These are phyloP conservation scores for Phaeosphaeria sp. DNA, from an alignment of 2,329 filamentous ascomycete genomes.

Conservation along the genomic window DNA sequence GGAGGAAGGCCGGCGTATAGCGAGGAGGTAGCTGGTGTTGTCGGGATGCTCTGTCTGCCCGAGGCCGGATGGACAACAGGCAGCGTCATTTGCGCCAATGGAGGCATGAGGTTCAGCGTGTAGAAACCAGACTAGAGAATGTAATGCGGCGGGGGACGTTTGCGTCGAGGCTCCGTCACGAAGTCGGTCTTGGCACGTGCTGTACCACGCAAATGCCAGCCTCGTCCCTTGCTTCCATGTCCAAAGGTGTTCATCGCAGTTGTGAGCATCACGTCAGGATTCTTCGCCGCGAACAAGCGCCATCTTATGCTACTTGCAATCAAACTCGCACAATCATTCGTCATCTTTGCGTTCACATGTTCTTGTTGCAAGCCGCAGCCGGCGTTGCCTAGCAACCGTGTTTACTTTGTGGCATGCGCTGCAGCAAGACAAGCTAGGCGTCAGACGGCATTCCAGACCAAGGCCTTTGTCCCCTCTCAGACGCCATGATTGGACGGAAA, in stretches of 20 bases:
- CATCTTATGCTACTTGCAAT: background rate
- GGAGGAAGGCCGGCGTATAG: constrained; percentile 68
- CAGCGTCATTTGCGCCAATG: constrained; percentile 80
- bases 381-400: constrained; percentile 14
- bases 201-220: constrained; percentile 1
- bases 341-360: constrained; percentile 2
- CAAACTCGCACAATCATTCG: background rate
- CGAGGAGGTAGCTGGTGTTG: constrained; percentile 75
- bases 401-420: constrained; percentile 16
- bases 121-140: constrained; percentile 8
- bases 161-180: background rate
- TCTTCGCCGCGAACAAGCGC: background rate
- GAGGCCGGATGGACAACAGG: constrained; percentile 82
- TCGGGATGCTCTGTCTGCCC: constrained; percentile 75
- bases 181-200: constrained; percentile 3
- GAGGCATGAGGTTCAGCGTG: constrained; percentile 64
- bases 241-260: background rate
- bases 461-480: constrained; percentile 2
- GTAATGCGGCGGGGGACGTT: background rate
- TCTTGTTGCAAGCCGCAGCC: constrained; percentile 3
- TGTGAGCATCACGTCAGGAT: background rate
- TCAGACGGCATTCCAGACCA: constrained; percentile 19
- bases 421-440: constrained; percentile 12
- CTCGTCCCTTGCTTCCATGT: constrained; percentile 1
- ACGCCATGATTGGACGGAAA: constrained; percentile 18